These are phyloP conservation scores for Turnera subulata DNA, from an alignment of 345 rosid genomes.

Conservation along the genomic window DNA sequence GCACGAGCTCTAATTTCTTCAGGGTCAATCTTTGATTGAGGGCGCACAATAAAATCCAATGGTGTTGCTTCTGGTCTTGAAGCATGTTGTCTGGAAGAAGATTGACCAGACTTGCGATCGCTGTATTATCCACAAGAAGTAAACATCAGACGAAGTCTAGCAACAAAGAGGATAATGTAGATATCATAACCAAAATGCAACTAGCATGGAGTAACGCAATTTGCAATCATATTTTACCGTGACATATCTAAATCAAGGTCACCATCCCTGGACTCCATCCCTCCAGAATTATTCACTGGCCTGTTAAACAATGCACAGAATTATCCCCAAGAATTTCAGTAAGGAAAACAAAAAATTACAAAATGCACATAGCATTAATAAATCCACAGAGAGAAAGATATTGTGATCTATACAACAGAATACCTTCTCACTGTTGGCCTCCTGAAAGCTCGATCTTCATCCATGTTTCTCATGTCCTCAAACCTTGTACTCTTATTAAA, in stretches of 20 bases:
- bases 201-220: neutral
- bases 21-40: conserved; percentile 92
- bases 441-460: conserved; percentile 73
- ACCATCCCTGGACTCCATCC: conserved; percentile 84
- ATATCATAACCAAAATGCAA: neutral
- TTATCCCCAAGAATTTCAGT: conserved; percentile 1
- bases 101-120: conserved; percentile 63
- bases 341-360: neutral
- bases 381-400: neutral
- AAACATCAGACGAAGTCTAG: neutral
- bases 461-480: conserved; percentile 82
- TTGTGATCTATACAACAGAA: neutral
- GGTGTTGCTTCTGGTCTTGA: conserved; percentile 96
- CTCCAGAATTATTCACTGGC: conserved; percentile 55
- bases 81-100: conserved; percentile 63
- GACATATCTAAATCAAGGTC: conserved; percentile 79
- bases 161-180: neutral
- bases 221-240: conserved; percentile 42
- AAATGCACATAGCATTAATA: too few species aligned
- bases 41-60: conserved; percentile 85
- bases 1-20: conserved; percentile 84
- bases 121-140: conserved; percentile 26
- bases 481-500: conserved; percentile 98
- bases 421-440: conserved; percentile 84
- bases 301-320: conserved; percentile 29